phyloP scores from a whole-genome alignment of 2,329 filamentous ascomycete species.

The Alternaria ventricosa region DNA sequence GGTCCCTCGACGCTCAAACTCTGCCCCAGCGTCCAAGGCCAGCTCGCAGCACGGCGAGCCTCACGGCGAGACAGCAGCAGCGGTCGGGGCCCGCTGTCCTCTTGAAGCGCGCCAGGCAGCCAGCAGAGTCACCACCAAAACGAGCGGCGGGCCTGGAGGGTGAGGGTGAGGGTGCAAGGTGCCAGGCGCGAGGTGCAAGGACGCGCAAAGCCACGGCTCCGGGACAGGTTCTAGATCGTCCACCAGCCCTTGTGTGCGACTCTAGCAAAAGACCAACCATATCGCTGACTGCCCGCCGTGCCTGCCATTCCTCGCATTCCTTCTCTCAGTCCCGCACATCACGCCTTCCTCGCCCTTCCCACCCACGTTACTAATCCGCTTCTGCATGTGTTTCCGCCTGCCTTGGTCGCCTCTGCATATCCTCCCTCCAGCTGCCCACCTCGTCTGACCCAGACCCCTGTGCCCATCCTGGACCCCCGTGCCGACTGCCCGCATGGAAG shows the following conservation, averaged over 20 bases:
- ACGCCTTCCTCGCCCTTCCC: constrained; percentile 30
- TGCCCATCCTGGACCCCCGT: constrained; percentile 21
- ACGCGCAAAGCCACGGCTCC: constrained; percentile 34
- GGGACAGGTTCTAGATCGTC: constrained; percentile 43
- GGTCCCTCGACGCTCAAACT: constrained; percentile 7
- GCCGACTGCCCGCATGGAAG: constrained; percentile 29
- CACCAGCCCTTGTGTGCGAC: constrained; percentile 35
- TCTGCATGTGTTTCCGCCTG: constrained; percentile 28
- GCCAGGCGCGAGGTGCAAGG: constrained; percentile 7
- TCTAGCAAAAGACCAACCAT: constrained; percentile 36
- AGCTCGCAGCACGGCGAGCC: not conserved
- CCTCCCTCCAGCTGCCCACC: constrained; percentile 8
- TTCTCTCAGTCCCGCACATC: constrained; percentile 29
- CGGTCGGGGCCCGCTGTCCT: not conserved
- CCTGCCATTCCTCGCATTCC: constrained; percentile 34
- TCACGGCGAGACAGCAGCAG: not conserved
- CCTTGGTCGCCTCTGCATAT: constrained; percentile 9
- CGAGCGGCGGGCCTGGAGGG: constrained; percentile 4
- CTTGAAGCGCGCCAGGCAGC: not conserved
- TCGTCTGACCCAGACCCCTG: constrained; percentile 18
- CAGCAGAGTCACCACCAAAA: not conserved
- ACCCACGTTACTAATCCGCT: constrained; percentile 26
- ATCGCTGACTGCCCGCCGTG: constrained; percentile 22
- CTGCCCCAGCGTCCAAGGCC: not conserved
- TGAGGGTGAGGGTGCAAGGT: not conserved